These are phyloP conservation scores for Malus sylvestris DNA, from an alignment of 306 rosid species.

Conservation along the genomic window DNA sequence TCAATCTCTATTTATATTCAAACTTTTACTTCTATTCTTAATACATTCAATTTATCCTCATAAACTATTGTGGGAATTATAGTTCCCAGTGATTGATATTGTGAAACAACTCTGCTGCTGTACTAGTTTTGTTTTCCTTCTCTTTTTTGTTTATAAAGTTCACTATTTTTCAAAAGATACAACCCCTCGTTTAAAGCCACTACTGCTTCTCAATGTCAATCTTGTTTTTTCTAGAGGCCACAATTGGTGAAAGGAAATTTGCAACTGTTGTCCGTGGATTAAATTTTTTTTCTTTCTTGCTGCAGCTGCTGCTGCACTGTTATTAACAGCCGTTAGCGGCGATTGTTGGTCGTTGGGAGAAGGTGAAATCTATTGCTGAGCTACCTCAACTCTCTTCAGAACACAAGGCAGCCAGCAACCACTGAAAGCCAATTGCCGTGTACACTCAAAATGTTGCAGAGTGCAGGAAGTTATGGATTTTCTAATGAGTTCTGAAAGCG, in stretches of 20 bases:
- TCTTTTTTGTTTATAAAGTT: not conserved
- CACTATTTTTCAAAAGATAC: not conserved
- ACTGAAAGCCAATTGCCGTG: conserved; percentile 10
- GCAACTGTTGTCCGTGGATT: conserved; percentile 89
- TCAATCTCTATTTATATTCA: not conserved
- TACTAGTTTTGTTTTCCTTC: not conserved
- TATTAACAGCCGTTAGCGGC: too few species aligned
- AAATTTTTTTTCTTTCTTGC: too few species aligned
- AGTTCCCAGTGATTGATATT: not conserved
- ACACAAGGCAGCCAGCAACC: conserved; percentile 3
- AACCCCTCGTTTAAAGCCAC: not conserved
- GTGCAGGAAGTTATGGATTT: conserved; percentile 3
- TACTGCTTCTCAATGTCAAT: not conserved
- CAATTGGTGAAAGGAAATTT: conserved; percentile 95
- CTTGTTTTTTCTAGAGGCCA: conserved; percentile 51
- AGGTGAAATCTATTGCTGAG: not conserved
- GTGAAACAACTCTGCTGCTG: not conserved
- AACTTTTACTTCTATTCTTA: not conserved
- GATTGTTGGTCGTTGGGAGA: too few species aligned
- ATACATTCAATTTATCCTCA: not conserved
- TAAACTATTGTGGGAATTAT: not conserved
- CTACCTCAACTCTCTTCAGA: conserved; percentile 18
- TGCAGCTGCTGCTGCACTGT: too few species aligned
- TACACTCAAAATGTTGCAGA: conserved; percentile 24
- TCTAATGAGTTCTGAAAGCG: conserved; percentile 5